Evolutionary conservation across 306 rosid species (phyloP), one percentile per base, ranked within the genome.

Genomic region (Cercis canadensis): DNA sequence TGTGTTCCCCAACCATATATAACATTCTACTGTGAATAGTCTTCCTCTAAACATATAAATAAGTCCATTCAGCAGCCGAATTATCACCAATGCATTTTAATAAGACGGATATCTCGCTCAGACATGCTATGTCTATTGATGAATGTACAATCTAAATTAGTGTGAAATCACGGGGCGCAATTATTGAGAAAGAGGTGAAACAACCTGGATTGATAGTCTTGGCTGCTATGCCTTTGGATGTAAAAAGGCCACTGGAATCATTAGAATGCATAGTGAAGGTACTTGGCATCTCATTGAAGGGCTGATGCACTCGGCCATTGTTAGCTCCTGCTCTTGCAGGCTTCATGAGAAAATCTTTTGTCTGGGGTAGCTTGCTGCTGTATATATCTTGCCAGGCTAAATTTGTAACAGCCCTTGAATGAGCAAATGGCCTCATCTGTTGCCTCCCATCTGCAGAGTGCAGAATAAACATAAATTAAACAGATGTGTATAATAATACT

Each of bases 361-460:
- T 81, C 49, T 81, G 92, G 52, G 87, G 76, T 40, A 82, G 53
- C 72, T 77, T 73, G 78, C 65, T 74, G 56, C 67, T 62, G 57
- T 65, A 75, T 0, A 61, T 33, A 61, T 74, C 84, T 50, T 71
- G 89, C 89, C 96, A 88, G 3, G 81, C 52, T 47, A 86, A 63
- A 78, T 74, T 81, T 41, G 74, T 47, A 39, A 74, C 62, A 58
- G 70, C 78, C 72, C 83, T 82, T 50, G 90, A 58, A 81, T 57
- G 80, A 52, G 51, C 68, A 52, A 60, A 56, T 6, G 88, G 64
- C 46, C 47, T 50, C 78, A 85, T 73, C 72, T 75, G 84, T 78
- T 80, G 93, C 77, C 80, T 84, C 73, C 54, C 84, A 62, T 79
- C 96, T 93, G 83, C 71, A 24, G 49, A 67, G 60, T 93, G 83